Evolutionary conservation across 352 stramenopile genomes (phyloP), one percentile per base, ranked within the genome.

Genomic region (Pythium myriotylum): DNA sequence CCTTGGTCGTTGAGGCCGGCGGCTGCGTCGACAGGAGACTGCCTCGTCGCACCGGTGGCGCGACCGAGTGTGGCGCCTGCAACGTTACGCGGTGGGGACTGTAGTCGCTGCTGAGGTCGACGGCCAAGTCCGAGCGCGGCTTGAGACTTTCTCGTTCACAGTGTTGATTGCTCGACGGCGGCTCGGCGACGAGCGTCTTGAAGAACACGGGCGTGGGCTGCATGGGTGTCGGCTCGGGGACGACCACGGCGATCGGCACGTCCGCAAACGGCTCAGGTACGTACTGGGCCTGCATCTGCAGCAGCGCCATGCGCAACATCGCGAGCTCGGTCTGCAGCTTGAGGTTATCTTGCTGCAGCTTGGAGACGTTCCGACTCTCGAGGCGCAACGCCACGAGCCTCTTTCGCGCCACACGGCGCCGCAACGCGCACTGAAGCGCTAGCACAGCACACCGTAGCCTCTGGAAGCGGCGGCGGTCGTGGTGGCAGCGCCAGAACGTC

Each of bases 271-370:
- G 40, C 24, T 33, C 13, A n/a, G 26, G 39, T 26, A 29, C 17
- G 26, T 27, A 42, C 48, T 42, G 24, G 2, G 63, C 47, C 54
- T 80, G 54, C 67, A 92, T 81, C 4, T 63, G 59, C 27, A 79
- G 70, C 42, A 92, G 69, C 46, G 88, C 70, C 39, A 81, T 76
- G 48, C 79, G 78, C 37, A 92, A 65, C 59, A 70, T 62, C 48
- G 76, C 71, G 23, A 92, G 48, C 54, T 89, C 79, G 43, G 73
- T 71, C 67, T 91, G 89, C 2, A 92, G 64, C 23, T 87, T 76
- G 20, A 81, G 68, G 50, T 94, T 94, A 56, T 92, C 83, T 27
- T 89, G 63, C 42, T 88, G 80, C 32, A 94, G 73, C 62, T 89
- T 91, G 16, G 65, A 46, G 33, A 94, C 71, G 43, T 94, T 91